phyloP scores from a whole-genome alignment of 1,284 basidiomycete species.

The Moesziomyces sp. region DNA sequence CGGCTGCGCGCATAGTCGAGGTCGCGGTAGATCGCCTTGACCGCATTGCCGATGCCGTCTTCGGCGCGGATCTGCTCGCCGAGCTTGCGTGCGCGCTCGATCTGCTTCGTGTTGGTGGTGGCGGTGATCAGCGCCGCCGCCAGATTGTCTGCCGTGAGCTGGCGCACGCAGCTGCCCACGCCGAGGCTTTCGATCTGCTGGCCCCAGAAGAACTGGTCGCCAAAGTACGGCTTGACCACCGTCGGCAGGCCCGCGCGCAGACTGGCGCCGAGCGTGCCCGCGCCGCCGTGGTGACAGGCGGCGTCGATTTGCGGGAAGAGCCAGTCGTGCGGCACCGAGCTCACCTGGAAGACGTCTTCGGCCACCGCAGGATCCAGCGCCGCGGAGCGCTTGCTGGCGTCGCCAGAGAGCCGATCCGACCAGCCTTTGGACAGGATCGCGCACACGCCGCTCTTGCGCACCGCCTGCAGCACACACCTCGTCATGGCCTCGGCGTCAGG shows the following conservation, averaged over 20 bases:
- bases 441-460: constrained; percentile 80
- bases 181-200: constrained; percentile 86
- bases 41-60: constrained; percentile 66
- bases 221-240: constrained; percentile 96
- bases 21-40: constrained; percentile 62
- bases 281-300: constrained; percentile 95
- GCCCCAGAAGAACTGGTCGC: constrained; percentile 98
- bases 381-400: constrained; percentile 33
- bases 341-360: constrained; percentile 77
- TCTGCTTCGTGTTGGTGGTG: constrained; percentile 87
- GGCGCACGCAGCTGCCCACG: constrained; percentile 84
- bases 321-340: constrained; percentile 96
- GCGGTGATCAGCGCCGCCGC: constrained; percentile 81
- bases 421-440: constrained; percentile 97
- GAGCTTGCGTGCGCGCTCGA: constrained; percentile 79
- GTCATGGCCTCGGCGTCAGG: constrained; percentile 93
- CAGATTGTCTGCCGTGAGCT: constrained; percentile 81
- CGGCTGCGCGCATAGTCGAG: constrained; percentile 60
- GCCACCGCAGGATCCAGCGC: constrained; percentile 74
- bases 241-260: constrained; percentile 91
- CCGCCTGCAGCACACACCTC: constrained; percentile 85
- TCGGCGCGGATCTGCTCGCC: constrained; percentile 73
- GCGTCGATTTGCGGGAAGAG: constrained; percentile 92
- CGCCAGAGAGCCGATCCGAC: constrained; percentile 79
- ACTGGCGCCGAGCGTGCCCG: constrained; percentile 93